Conservation (phyloP, 1,284 basidiomycete species). For the Papiliotrema terrestris region DNA sequence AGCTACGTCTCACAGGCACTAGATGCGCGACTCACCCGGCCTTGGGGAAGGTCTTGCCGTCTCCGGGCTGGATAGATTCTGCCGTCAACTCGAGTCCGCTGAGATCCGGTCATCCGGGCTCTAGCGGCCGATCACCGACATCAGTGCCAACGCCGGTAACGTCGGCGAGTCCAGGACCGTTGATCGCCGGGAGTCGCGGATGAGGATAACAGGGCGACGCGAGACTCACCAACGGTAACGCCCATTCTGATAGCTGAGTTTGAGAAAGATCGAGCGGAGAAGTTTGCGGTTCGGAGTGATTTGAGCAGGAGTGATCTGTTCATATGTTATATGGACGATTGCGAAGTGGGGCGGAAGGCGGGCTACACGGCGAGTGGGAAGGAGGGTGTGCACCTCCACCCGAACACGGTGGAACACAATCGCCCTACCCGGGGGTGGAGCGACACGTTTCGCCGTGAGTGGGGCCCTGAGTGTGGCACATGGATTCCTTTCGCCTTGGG, state of each 20-base stretch:
- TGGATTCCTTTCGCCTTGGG: not conserved
- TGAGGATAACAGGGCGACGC: not conserved
- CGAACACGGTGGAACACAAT: not conserved
- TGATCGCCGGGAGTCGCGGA: too few species aligned
- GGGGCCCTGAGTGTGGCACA: constrained; percentile 1
- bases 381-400: not conserved
- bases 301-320: not conserved
- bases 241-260: constrained; percentile 48
- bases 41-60: constrained; percentile 50
- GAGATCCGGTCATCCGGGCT: not conserved
- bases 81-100: not conserved
- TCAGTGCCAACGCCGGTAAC: too few species aligned
- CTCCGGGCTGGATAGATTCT: constrained; percentile 45
- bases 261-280: constrained; percentile 30
- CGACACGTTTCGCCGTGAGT: not conserved
- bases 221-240: constrained; percentile 42
- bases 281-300: constrained; percentile 4
- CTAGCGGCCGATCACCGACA: too few species aligned
- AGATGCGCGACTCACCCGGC: constrained; percentile 16
- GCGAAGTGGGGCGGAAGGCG: not conserved
- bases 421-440: not conserved
- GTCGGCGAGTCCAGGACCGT: too few species aligned
- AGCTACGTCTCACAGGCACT: not conserved
- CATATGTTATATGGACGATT: not conserved
- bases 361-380: not conserved